phyloP scores from a whole-genome alignment of 352 stramenopile genomes.

The Chrysophaeum taylorii region DNA sequence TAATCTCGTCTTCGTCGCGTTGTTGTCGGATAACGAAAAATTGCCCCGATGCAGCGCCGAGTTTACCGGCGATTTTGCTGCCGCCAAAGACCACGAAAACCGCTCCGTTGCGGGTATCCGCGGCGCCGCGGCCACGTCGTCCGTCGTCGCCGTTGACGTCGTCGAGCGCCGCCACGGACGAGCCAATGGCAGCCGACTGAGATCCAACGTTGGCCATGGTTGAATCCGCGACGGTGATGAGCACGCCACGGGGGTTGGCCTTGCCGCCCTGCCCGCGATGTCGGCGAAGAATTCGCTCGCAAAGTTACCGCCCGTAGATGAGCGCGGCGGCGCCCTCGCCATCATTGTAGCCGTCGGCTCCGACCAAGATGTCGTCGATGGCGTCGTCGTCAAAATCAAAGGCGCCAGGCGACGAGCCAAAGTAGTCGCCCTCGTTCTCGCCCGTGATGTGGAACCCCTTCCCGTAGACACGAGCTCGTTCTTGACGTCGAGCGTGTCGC shows the following conservation, averaged over 20 bases:
- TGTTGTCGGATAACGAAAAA: background rate
- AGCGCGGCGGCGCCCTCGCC: background rate
- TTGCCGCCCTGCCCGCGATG: background rate
- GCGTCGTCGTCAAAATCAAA: slow-evolving; percentile 11
- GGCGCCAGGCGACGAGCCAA: background rate
- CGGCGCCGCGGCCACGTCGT: background rate
- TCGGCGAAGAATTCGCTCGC: background rate
- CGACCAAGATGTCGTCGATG: slow-evolving; percentile 5
- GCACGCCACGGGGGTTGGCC: background rate
- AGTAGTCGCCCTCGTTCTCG: background rate
- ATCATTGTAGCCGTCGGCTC: background rate
- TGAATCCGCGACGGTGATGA: background rate
- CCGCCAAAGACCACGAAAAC: slow-evolving; percentile 7
- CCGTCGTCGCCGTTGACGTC: slow-evolving; percentile 8
- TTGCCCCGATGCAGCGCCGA: background rate
- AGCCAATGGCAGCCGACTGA: too few species aligned
- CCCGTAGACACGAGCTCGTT: background rate
- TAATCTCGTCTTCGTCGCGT: background rate
- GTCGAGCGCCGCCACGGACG: background rate
- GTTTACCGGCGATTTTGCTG: background rate
- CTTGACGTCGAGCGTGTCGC: background rate
- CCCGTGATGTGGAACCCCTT: background rate
- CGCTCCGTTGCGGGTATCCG: background rate
- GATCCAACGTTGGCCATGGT: too few species aligned
- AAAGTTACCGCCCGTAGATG: background rate